phyloP scores from a whole-genome alignment of 1,284 basidiomycete genomes.

The Retiboletus fuscus region DNA sequence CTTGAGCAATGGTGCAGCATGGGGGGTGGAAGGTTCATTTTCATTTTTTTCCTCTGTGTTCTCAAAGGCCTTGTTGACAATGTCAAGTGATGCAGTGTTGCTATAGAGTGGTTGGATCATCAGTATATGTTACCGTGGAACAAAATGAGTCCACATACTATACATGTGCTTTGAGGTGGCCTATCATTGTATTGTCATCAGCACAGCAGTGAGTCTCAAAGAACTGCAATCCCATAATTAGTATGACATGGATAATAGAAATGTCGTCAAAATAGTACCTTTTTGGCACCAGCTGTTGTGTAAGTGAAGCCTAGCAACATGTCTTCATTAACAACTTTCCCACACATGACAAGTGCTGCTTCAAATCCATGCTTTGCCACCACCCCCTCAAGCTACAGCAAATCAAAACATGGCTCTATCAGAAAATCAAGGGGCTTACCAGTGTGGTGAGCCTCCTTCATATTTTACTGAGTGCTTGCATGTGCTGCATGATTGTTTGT shows the following conservation, averaged over 20 bases:
- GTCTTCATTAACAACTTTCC: constrained; percentile 19
- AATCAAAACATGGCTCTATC: not conserved
- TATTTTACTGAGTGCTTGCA: constrained; percentile 4
- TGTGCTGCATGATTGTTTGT: constrained; percentile 8
- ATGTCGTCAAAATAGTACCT: not conserved
- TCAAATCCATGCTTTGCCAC: constrained; percentile 18
- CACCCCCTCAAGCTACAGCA: constrained; percentile 1
- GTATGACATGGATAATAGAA: not conserved
- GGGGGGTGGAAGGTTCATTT: too few species aligned
- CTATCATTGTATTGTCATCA: constrained; percentile 4
- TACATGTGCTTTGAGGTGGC: constrained; percentile 18
- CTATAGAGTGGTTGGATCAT: not conserved
- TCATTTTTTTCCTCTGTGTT: not conserved
- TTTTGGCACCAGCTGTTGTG: constrained; percentile 6
- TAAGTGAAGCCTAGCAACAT: constrained; percentile 4
- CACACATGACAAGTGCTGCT: constrained; percentile 13
- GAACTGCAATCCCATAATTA: constrained; percentile 9
- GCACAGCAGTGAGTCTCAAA: constrained; percentile 8
- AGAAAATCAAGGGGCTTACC: not conserved
- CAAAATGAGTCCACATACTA: constrained; percentile 4
- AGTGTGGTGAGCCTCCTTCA: not conserved
- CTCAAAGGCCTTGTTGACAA: not conserved
- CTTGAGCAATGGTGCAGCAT: too few species aligned
- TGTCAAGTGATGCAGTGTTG: not conserved
- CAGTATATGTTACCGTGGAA: not conserved